Percentiles rank a stretch among this genome's conserved stretches.
Evolutionary conservation across 2,329 filamentous ascomycete genomes (phyloP).

Genomic region (Rhynchosporium agropyri): DNA sequence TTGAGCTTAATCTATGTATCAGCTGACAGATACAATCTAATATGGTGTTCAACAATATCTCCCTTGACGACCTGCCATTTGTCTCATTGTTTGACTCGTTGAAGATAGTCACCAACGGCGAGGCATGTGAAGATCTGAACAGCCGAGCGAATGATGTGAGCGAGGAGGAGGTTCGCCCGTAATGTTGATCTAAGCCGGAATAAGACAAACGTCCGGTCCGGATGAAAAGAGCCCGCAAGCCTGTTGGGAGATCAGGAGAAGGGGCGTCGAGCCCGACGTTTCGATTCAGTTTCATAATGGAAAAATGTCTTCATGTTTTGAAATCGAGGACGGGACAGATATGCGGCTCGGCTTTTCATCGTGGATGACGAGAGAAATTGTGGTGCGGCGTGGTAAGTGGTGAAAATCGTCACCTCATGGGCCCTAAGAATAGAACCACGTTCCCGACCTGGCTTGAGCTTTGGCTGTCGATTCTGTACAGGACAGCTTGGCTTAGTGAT

Average conservation of each 20-base stretch:
- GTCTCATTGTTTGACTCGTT: slow-evolving; percentile 1
- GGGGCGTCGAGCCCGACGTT: slow-evolving; percentile 21
- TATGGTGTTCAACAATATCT: not conserved
- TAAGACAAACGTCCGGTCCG: slow-evolving; percentile 6
- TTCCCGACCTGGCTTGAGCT: slow-evolving; percentile 18
- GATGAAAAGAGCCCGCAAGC: slow-evolving; percentile 4
- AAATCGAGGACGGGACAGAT: not conserved
- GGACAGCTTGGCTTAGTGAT: slow-evolving; percentile 5
- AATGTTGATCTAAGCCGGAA: not conserved
- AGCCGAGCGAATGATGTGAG: slow-evolving; percentile 3
- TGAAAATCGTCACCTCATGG: slow-evolving; percentile 1
- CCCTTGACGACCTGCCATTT: not conserved
- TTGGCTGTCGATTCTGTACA: slow-evolving; percentile 6
- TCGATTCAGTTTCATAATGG: slow-evolving; percentile 32
- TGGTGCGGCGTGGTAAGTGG: slow-evolving; percentile 1
- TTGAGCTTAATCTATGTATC: not conserved
- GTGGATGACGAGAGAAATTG: not conserved
- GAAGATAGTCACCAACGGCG: slow-evolving; percentile 5
- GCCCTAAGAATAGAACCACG: slow-evolving; percentile 31
- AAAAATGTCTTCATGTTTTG: not conserved
- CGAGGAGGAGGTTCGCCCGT: not conserved
- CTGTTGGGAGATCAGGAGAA: slow-evolving; percentile 12
- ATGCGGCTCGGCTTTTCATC: not conserved
- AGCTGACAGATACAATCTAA: slow-evolving; percentile 28
- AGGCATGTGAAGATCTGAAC: not conserved